Base-by-base conservation (phyloP, 2,329 filamentous ascomycete genomes). In the Alternaria sp. region DNA sequence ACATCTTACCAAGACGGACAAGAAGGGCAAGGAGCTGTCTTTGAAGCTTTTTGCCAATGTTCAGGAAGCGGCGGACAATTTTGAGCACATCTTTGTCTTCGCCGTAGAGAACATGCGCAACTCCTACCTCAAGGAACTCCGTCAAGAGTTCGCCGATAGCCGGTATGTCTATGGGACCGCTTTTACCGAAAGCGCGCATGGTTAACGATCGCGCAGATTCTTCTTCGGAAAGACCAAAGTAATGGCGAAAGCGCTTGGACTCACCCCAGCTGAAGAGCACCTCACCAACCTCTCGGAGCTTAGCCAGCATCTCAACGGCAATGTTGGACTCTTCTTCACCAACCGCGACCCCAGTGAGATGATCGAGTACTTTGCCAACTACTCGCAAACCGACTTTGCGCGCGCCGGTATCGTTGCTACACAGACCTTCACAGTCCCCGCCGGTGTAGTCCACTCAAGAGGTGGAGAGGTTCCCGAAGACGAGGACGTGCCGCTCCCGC, bases 151-250 rank as follows among this genome's bases (percentile, higher is more conserved):
- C 71, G 85, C 85, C 51, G 93, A 97, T 82, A 91, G 91, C 84
- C 88, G 91, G 92, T 95, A 82, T 69, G 85, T 54, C 11, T 24
- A n/a, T 36, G 26, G 16, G 11, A n/a, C 16, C 9, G 18, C 5
- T n/a, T 2, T 6, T 4, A 12, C 5, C 11, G 1, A 7, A 24
- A 36, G 24, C 20, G 44, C 32, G 16, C 30, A 30, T 2, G 24
- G 9, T 24, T 26, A 63, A 75, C 55, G 44, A 43, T 34, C 59
- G 46, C 46, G 48, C 72, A 95, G 94, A 72, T 84, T 99, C 78
- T 98, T 98, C 88, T 98, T 97, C 81, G 95, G 94, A 82, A 99
- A 98, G 85, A 98, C 94, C 61, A 98, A 98, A 83, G 94, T 99
- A 80, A 98, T 98, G 93, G 89, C 92, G 72, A 94, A 95, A 82